Base-by-base conservation (phyloP, 768 basidiomycete species). In the Gloeopeniophorella convolvens region DNA sequence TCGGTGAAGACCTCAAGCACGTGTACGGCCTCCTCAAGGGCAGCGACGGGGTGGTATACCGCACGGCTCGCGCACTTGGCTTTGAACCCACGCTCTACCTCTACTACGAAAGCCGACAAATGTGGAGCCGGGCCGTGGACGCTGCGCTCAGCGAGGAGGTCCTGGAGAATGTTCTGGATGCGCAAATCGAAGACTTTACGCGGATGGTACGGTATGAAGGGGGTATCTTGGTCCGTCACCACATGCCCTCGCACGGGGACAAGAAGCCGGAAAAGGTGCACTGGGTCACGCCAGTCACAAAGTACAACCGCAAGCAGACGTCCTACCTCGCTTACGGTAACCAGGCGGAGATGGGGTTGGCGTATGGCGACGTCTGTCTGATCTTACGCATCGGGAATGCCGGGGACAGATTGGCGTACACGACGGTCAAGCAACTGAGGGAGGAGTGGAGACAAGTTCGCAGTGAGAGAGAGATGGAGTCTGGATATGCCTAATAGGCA, bases 1-100 rank as follows among this genome's bases (percentile, higher is more conserved):
- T 71, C 45, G 48, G 30, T 6, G 27, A 42, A n/a, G 8, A 15
- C 12, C 30, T 41, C 7, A 16, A 43, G 3, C 43, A 47, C 12
- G 5, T 54, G 18, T 43, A 43, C 26, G 13, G 21, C 10, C 42
- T 49, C 23, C 39, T 49, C 5, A 49, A 57, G 21, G 42, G 43
- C 15, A 49, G 42, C 30, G 51, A 46, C 18, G 43, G 31, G 7
- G 10, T 32, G 1, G 26, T 45, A 10, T 44, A 36, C 10, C 36
- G 27, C 30, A 31, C 2, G 18, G 4, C 23, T 20, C 16, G 21
- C 2, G 34, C 20, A 18, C 55, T 41, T 9, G 33, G 34, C 16
- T 39, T 51, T 5, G 16, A 42, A 18, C 45, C 50, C 12, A 23
- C 21, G 30, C 18, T 51, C 10, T 41, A 52, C 36, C 4, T 56